Conservation (phyloP, 306 rosid genomes). For the Glycine soja region DNA sequence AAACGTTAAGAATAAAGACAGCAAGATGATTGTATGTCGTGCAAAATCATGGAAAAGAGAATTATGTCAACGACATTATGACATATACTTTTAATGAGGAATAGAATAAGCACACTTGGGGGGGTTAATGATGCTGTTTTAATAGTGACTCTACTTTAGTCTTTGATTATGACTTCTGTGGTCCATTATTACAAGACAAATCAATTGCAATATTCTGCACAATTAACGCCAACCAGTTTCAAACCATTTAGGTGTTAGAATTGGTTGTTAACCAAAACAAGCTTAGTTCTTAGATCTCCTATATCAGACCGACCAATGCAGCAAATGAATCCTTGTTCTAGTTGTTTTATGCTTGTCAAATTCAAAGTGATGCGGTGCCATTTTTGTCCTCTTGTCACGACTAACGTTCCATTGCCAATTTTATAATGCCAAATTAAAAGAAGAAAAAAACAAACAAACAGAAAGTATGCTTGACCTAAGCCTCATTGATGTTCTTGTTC, state of each 20-base stretch:
- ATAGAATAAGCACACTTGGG: conserved; percentile 30
- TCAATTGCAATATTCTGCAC: background rate
- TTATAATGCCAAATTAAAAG: too few species aligned
- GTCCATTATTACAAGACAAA: conserved; percentile 28
- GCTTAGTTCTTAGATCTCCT: too few species aligned
- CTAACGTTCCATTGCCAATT: conserved; percentile 2
- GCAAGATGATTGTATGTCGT: conserved; percentile 38
- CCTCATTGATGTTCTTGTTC: background rate
- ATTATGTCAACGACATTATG: conserved; percentile 37
- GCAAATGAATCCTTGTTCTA: conserved; percentile 34
- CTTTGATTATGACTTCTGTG: conserved; percentile 53
- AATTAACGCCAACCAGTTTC: too few species aligned
- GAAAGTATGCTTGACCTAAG: conserved; percentile 15
- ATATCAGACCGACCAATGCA: conserved; percentile 28
- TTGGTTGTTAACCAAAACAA: conserved; percentile 39
- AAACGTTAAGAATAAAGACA: conserved; percentile 38
- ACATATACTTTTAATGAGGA: conserved; percentile 31
- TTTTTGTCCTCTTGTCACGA: background rate
- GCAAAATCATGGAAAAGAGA: conserved; percentile 35
- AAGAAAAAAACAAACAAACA: background rate
- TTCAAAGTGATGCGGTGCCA: conserved; percentile 22
- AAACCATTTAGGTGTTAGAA: conserved; percentile 24
- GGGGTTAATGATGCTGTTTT: conserved; percentile 50
- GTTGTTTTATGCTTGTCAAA: conserved; percentile 22
- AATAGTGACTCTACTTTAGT: conserved; percentile 49